Percentiles rank a stretch among this genome's conserved stretches.
Conservation (phyloP, 345 rosid genomes). For the Melastoma malabathricum region DNA sequence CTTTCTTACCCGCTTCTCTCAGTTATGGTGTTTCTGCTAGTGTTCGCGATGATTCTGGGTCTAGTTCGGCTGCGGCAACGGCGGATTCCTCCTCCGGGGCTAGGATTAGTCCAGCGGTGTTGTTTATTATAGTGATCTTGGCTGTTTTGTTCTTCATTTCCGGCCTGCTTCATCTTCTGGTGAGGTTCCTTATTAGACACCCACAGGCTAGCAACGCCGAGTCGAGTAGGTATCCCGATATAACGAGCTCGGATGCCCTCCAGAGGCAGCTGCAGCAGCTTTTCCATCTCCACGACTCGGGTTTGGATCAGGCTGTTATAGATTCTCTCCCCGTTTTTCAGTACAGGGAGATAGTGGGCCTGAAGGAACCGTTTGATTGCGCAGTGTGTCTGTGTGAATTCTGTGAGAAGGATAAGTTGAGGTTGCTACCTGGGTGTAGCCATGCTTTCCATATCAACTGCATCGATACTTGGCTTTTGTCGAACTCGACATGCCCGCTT, state of each 20-base stretch:
- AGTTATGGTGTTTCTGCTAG: slow-evolving; percentile 4
- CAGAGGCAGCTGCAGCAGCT: slow-evolving; percentile 87
- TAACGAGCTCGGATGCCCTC: slow-evolving; percentile 60
- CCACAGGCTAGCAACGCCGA: slow-evolving; percentile 43
- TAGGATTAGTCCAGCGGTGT: slow-evolving; percentile 70
- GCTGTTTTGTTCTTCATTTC: slow-evolving; percentile 76
- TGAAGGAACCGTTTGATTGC: slow-evolving; percentile 73
- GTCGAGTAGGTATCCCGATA: slow-evolving; percentile 54
- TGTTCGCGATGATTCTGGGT: neutral
- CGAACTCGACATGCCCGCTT: slow-evolving; percentile 73
- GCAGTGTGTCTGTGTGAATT: slow-evolving; percentile 87
- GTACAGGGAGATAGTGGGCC: slow-evolving; percentile 58
- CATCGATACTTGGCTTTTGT: slow-evolving; percentile 80
- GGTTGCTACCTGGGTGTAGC: slow-evolving; percentile 72
- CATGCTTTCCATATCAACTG: slow-evolving; percentile 83
- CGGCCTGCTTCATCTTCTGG: slow-evolving; percentile 71
- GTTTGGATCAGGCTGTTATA: slow-evolving; percentile 79
- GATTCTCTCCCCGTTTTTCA: slow-evolving; percentile 82
- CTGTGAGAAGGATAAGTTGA: slow-evolving; percentile 65
- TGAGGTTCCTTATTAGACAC: slow-evolving; percentile 64
- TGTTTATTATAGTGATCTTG: slow-evolving; percentile 59
- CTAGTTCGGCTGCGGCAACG: neutral
- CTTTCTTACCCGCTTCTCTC: slow-evolving; percentile 12
- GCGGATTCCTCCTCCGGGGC: slow-evolving; percentile 35
- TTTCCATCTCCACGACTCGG: slow-evolving; percentile 80